Base-by-base conservation (phyloP, 306 rosid genomes). In the Gastrolobium villosum region DNA sequence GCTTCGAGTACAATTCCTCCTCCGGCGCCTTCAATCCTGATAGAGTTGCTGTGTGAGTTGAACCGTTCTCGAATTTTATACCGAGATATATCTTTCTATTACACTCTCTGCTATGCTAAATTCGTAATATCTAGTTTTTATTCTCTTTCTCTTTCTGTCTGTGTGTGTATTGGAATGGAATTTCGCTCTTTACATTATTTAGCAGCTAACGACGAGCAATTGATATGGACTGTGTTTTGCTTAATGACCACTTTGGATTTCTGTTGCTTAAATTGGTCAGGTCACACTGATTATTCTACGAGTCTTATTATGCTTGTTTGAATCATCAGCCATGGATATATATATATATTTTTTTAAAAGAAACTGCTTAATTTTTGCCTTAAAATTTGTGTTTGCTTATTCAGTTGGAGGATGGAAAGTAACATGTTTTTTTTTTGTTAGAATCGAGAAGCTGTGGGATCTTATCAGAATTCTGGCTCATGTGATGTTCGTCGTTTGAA, bases 11-110 rank as follows among this genome's bases (percentile, higher is more conserved):
- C 65, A 96, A 96, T 75, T 96, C 99, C 52, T 32, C 98, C 35
- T 88, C 96, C 1, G 99, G 99, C 1, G 88, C 99, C 63, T 96
- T 96, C 85, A 90, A 88, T 84, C 99, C 99, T 39, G 99, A 96
- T 74, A 86, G 99, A 80, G 99, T 96, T 7, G 99, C 97, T 3
- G 99, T 96, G 99, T 96, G 82, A 77, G 91, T 82, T 77, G 4
- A 56, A 70, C 77, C 2, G 10, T 85, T 43, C 39, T 46, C 50
- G 4, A 5, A 4, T 46, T 43, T 34, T 60, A 11, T 43, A 20
- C 43, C 63, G 5, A 35, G 26, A 67, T 28, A 67, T 4, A 45
- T 64, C 14, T 82, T 43, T 40, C 34, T 35, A 30, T 52, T 11
- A 8, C 36, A n/a, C 70, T 70, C 57, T 46, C 15, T 74, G 55